Conservation (phyloP, 2,329 filamentous ascomycete genomes). For the Botryotinia convoluta region DNA sequence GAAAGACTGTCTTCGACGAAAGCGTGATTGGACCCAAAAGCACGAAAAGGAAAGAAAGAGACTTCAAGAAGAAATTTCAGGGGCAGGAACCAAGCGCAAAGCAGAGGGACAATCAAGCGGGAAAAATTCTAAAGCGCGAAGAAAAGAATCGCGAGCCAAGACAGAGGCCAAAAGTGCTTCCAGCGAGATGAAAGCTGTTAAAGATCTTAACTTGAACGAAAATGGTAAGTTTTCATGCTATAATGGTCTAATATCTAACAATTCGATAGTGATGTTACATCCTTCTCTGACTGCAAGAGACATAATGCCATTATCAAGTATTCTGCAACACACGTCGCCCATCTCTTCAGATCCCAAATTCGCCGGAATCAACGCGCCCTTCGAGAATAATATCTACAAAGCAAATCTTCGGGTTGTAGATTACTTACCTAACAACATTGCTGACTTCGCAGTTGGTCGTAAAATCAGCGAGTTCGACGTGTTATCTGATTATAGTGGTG, state of each 20-base stretch:
- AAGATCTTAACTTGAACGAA: conserved; percentile 33
- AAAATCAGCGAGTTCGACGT: conserved; percentile 48
- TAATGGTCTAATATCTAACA: conserved; percentile 4
- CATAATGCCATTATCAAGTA: conserved; percentile 2
- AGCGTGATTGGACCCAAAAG: conserved; percentile 54
- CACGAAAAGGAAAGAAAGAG: conserved; percentile 44
- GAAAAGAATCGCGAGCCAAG: conserved; percentile 36
- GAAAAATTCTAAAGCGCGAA: conserved; percentile 32
- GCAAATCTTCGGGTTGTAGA: conserved; percentile 75
- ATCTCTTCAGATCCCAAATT: conserved; percentile 7
- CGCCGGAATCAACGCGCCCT: conserved; percentile 55
- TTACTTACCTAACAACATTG: conserved; percentile 67
- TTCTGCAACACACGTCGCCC: conserved; percentile 7
- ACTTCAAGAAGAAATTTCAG: conserved; percentile 40
- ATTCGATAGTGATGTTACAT: background rate
- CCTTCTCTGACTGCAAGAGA: background rate
- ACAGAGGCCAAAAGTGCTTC: conserved; percentile 35
- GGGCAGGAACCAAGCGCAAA: conserved; percentile 36
- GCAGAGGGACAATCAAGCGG: conserved; percentile 19
- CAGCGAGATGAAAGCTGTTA: conserved; percentile 19
- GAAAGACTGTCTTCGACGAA: conserved; percentile 60
- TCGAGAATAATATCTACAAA: conserved; percentile 70
- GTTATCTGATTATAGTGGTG: conserved; percentile 45
- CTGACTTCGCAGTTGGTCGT: conserved; percentile 63
- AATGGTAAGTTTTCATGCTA: conserved; percentile 38